phyloP scores from a whole-genome alignment of 768 basidiomycete genomes.

The Lentinula raphanica region DNA sequence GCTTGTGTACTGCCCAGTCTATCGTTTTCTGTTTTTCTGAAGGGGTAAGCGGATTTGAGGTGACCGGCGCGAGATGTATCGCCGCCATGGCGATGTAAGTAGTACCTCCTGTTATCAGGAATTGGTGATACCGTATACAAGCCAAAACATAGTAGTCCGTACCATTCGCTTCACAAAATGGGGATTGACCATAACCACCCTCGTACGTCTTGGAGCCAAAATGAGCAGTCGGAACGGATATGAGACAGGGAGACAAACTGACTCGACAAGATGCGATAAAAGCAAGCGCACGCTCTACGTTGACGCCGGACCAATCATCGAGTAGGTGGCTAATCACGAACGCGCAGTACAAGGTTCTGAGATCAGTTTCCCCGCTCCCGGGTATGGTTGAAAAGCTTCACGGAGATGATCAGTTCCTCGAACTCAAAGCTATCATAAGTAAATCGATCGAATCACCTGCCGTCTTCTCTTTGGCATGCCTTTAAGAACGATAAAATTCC shows the following conservation, averaged over 20 bases:
- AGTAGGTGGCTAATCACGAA: constrained; percentile 79
- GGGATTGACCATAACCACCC: constrained; percentile 85
- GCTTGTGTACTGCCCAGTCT: constrained; percentile 76
- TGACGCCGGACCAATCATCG: constrained; percentile 71
- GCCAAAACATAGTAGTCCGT: constrained; percentile 11
- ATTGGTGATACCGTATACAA: neutral
- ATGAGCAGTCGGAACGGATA: constrained; percentile 14
- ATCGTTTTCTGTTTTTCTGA: constrained; percentile 50
- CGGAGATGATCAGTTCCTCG: neutral
- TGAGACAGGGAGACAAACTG: constrained; percentile 5
- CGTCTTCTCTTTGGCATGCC: constrained; percentile 72
- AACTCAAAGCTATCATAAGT: neutral
- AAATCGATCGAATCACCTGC: constrained; percentile 55
- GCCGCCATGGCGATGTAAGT: constrained; percentile 90
- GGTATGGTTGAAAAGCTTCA: constrained; percentile 68
- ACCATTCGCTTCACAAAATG: constrained; percentile 85
- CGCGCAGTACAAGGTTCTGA: constrained; percentile 83
- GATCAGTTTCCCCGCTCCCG: constrained; percentile 65
- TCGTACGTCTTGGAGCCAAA: constrained; percentile 66
- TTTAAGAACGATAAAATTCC: constrained; percentile 66
- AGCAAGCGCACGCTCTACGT: constrained; percentile 50
- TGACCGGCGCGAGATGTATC: constrained; percentile 45
- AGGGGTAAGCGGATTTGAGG: constrained; percentile 24
- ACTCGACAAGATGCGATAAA: constrained; percentile 77
- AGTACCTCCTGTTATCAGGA: constrained; percentile 62